phyloP scores from a whole-genome alignment of 176 grass and related monocot genomes.

The Oryza glaberrima region DNA sequence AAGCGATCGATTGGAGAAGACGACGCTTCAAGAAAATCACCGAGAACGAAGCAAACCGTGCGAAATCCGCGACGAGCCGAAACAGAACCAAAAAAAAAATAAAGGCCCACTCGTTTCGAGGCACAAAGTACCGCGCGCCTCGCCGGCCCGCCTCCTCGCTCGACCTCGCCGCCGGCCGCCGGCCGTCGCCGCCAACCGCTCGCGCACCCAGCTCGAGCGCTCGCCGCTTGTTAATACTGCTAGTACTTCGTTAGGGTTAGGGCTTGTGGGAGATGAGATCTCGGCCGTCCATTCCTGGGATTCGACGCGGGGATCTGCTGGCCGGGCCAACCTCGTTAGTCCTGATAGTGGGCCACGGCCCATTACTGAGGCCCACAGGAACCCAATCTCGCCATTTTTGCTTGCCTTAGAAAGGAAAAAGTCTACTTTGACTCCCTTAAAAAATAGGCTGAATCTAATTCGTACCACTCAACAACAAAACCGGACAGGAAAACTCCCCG shows the following conservation, averaged over 20 bases:
- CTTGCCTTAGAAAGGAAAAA: too few relatives aligned
- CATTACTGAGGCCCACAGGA: background rate
- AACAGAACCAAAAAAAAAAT: background rate
- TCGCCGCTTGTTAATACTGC: background rate
- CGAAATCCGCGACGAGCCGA: background rate
- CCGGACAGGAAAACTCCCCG: too few relatives aligned
- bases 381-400: background rate
- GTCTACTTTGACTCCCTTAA: too few relatives aligned
- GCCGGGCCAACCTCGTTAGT: too few relatives aligned
- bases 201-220: background rate
- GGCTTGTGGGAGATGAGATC: background rate
- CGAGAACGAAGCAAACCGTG: background rate
- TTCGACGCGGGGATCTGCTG: background rate
- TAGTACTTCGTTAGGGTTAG: background rate
- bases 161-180: too few relatives aligned
- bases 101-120: background rate
- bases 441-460: too few relatives aligned
- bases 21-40: conserved; percentile 3
- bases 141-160: background rate
- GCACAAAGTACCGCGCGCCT: background rate
- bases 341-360: background rate
- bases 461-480: too few relatives aligned
- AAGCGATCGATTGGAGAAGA: background rate
- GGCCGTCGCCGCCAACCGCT: too few relatives aligned
- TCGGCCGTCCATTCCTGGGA: background rate